These are phyloP conservation scores for Diplodia scrobiculata DNA, from an alignment of 2,329 filamentous ascomycete genomes.

Conservation along the genomic window DNA sequence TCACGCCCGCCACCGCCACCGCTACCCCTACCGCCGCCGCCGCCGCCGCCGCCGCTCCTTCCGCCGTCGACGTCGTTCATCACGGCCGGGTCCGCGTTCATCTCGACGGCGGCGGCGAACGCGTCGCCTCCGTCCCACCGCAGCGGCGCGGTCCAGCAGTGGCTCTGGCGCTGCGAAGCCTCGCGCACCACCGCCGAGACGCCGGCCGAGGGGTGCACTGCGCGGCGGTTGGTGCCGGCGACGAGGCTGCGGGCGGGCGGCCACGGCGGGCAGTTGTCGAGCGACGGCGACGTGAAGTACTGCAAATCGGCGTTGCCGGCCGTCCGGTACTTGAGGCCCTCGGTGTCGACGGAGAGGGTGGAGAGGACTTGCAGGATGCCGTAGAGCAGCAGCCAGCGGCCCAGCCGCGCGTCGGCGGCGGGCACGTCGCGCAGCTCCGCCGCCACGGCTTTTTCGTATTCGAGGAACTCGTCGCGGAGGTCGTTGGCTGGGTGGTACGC, in stretches of 20 bases:
- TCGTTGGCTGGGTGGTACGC: conserved; percentile 38
- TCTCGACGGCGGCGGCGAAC: conserved; percentile 6
- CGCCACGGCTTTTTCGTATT: conserved; percentile 44
- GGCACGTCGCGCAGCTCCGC: conserved; percentile 42
- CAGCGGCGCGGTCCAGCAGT: conserved; percentile 44
- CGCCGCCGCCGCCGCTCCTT: background rate
- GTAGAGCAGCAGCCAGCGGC: conserved; percentile 50
- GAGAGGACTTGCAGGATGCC: conserved; percentile 48
- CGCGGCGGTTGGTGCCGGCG: background rate
- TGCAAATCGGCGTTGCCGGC: conserved; percentile 36
- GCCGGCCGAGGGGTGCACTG: conserved; percentile 31
- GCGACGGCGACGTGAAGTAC: conserved; percentile 47
- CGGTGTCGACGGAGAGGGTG: conserved; percentile 47
- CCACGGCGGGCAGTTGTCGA: conserved; percentile 45
- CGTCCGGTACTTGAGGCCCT: conserved; percentile 40
- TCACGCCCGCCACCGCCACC: background rate
- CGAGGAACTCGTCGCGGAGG: conserved; percentile 47
- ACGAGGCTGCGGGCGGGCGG: conserved; percentile 32
- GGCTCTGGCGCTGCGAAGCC: conserved; percentile 39
- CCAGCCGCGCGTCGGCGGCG: conserved; percentile 48
- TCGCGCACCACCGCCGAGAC: conserved; percentile 32
- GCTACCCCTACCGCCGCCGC: background rate
- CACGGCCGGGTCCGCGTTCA: background rate
- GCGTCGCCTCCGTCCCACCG: conserved; percentile 28
- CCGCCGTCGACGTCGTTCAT: background rate